These are phyloP conservation scores for Penicillium sp. DNA, from an alignment of 2,329 filamentous ascomycete species.

Conservation along the genomic window DNA sequence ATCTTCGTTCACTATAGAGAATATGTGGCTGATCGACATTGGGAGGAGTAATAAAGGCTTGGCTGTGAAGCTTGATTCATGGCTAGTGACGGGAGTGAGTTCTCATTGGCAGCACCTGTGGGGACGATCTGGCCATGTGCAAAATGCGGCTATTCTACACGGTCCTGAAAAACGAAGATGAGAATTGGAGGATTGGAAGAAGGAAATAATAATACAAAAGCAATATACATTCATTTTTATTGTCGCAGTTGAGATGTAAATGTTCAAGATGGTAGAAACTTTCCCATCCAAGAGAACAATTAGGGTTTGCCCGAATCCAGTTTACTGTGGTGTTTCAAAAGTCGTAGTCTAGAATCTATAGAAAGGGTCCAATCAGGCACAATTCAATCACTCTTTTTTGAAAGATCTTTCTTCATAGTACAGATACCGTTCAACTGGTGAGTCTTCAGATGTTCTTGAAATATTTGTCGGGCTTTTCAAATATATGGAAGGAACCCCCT, in stretches of 20 bases:
- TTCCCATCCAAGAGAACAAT: too few species aligned
- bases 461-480: too few species aligned
- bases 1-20: too few species aligned
- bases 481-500: too few species aligned
- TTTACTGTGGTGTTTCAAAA: neutral
- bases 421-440: too few species aligned
- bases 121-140: neutral
- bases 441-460: too few species aligned
- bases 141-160: neutral
- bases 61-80: constrained; percentile 1
- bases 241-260: neutral
- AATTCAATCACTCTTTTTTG: too few species aligned
- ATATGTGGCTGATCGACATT: neutral
- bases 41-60: neutral
- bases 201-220: neutral
- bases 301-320: too few species aligned
- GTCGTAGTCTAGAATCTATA: too few species aligned
- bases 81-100: neutral
- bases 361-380: too few species aligned
- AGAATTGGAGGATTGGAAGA: neutral
- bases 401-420: too few species aligned
- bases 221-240: neutral
- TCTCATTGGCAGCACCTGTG: neutral
- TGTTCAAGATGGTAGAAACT: too few species aligned
- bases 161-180: neutral